Conservation (phyloP, 1,139 yeast genomes). For the Protomyces arabidopsidicola region DNA sequence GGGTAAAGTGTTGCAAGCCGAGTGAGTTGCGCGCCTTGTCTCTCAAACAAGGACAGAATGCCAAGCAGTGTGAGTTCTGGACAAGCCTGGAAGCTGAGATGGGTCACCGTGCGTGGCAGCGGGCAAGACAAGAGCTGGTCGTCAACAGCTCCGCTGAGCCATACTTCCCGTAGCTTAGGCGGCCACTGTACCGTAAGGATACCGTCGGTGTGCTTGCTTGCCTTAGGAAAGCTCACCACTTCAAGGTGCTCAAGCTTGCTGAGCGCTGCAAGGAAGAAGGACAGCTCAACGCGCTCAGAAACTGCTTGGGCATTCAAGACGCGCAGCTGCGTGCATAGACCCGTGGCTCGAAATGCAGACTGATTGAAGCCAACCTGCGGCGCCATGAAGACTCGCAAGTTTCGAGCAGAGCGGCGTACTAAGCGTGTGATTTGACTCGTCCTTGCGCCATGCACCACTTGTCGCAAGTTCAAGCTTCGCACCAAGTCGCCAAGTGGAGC, state of each 20-base stretch:
- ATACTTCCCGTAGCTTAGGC: conserved; percentile 58
- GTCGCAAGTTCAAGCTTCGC: conserved; percentile 57
- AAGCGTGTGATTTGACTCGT: conserved; percentile 83
- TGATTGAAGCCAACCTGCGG: conserved; percentile 94
- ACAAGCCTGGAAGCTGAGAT: conserved; percentile 79
- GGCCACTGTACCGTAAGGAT: conserved; percentile 59
- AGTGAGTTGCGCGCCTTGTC: conserved; percentile 61
- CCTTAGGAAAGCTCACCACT: conserved; percentile 79
- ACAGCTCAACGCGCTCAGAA: conserved; percentile 80
- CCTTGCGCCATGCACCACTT: conserved; percentile 85
- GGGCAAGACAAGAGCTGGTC: conserved; percentile 67
- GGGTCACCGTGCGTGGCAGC: conserved; percentile 67
- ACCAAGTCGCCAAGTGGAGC: conserved; percentile 37
- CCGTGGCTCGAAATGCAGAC: conserved; percentile 75
- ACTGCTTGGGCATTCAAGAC: conserved; percentile 79
- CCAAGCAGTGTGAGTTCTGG: conserved; percentile 59
- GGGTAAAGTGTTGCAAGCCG: conserved; percentile 73
- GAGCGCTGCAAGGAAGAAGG: conserved; percentile 72
- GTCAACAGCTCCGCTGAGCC: conserved; percentile 84
- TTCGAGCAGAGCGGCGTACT: conserved; percentile 64
- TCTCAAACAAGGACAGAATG: conserved; percentile 56
- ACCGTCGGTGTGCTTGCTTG: conserved; percentile 46
- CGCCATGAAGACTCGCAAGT: conserved; percentile 66
- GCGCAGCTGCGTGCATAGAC: conserved; percentile 59
- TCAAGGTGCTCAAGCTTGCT: conserved; percentile 55